Conservation (phyloP, 306 rosid genomes). For the Sindora glabra region DNA sequence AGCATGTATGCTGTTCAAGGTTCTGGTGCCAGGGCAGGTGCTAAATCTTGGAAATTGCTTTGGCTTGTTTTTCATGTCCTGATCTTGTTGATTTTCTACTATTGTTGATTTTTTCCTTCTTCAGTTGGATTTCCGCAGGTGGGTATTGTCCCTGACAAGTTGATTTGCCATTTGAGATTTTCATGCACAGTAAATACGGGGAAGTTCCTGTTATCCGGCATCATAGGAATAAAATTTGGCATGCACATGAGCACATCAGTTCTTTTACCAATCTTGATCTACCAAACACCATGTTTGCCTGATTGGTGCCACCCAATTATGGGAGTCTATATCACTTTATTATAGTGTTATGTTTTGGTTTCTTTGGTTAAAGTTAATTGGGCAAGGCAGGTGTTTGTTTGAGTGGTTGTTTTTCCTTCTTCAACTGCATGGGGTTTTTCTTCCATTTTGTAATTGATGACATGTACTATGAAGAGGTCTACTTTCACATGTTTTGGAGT, state of each 20-base stretch:
- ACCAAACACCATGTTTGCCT: neutral
- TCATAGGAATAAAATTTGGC: conserved; percentile 4
- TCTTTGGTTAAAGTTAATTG: neutral
- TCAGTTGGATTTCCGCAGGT: conserved; percentile 90
- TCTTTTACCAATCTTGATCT: neutral
- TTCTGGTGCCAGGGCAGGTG: conserved; percentile 81
- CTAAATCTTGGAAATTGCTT: conserved; percentile 15
- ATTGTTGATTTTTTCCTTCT: conserved; percentile 10
- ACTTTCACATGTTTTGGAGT: neutral
- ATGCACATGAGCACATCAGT: neutral
- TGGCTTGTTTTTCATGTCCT: conserved; percentile 13
- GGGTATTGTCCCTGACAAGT: conserved; percentile 31
- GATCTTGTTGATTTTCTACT: conserved; percentile 18
- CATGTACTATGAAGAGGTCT: neutral
- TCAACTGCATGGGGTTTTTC: neutral
- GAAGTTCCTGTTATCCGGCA: conserved; percentile 12
- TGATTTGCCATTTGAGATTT: conserved; percentile 23
- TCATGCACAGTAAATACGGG: conserved; percentile 9
- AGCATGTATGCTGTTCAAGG: conserved; percentile 57
- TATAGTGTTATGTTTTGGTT: neutral
- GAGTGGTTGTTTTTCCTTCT: neutral
- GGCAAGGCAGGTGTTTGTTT: neutral
- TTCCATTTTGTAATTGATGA: conserved; percentile 2
- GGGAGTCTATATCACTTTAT: neutral
- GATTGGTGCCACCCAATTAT: neutral